Conservation (phyloP, 2,329 filamentous ascomycete species). For the Monosporascus sp. region DNA sequence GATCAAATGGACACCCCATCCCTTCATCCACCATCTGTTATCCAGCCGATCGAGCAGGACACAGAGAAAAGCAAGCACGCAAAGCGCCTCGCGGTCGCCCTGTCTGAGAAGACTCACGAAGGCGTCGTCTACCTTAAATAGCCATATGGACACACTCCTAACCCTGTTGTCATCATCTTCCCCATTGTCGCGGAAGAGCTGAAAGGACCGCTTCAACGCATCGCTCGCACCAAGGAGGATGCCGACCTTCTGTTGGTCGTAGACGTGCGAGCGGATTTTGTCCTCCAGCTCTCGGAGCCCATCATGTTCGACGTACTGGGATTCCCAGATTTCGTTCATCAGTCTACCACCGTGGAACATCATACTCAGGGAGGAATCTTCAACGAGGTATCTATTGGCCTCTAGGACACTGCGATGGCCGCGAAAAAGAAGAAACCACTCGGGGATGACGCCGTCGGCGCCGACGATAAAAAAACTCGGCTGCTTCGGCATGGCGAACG, state of each 20-base stretch:
- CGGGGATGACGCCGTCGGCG: constrained; percentile 25
- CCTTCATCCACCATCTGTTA: constrained; percentile 23
- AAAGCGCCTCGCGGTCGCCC: constrained; percentile 16
- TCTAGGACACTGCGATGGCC: constrained; percentile 29
- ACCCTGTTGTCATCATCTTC: constrained; percentile 14
- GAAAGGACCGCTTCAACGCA: constrained; percentile 14
- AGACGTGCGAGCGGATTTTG: constrained; percentile 7
- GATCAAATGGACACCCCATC: constrained; percentile 22
- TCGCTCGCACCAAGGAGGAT: constrained; percentile 10
- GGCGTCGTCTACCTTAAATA: constrained; percentile 14
- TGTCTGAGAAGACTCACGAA: constrained; percentile 15
- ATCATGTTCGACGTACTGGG: constrained; percentile 11
- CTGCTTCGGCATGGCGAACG: constrained; percentile 28
- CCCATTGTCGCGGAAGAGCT: constrained; percentile 7
- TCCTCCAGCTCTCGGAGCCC: constrained; percentile 16
- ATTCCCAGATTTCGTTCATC: constrained; percentile 12
- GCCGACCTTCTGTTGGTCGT: constrained; percentile 6
- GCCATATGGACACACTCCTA: constrained; percentile 15
- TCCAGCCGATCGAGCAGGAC: constrained; percentile 24
- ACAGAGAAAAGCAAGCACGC: constrained; percentile 21
- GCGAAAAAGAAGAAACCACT: constrained; percentile 33
- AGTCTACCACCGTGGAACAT: constrained; percentile 23
- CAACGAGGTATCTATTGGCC: constrained; percentile 13
- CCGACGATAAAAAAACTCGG: constrained; percentile 30
- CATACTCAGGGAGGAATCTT: constrained; percentile 15